These are phyloP conservation scores for Juglanconis juglandina DNA, from an alignment of 2,329 filamentous ascomycete species.

Conservation along the genomic window DNA sequence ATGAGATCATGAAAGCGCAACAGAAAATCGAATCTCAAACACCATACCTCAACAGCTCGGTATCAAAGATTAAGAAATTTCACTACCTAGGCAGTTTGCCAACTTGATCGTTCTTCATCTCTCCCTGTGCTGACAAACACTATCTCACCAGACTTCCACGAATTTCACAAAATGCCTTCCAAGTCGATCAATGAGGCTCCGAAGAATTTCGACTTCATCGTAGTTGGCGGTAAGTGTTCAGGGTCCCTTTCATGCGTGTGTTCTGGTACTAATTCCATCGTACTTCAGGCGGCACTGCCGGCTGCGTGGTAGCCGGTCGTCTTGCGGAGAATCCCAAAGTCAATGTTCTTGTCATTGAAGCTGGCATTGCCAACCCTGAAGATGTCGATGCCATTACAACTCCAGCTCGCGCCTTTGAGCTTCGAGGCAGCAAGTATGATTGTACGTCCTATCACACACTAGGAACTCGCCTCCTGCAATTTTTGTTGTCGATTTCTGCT, in stretches of 20 bases:
- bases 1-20: too few relatives aligned
- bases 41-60: too few relatives aligned
- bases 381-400: constrained; percentile 51
- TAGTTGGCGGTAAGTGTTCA: constrained; percentile 29
- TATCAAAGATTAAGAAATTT: too few relatives aligned
- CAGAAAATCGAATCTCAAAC: too few relatives aligned
- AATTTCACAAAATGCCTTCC: constrained; percentile 19
- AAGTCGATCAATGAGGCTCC: constrained; percentile 10
- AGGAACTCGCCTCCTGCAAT: too few relatives aligned
- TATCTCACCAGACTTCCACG: too few relatives aligned
- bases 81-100: too few relatives aligned
- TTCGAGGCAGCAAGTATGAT: constrained; percentile 54
- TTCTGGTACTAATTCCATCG: not conserved
- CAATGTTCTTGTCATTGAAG: constrained; percentile 44
- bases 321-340: constrained; percentile 49
- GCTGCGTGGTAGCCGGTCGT: constrained; percentile 46
- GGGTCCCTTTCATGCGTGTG: not conserved
- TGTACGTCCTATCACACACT: constrained; percentile 28
- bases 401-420: constrained; percentile 49
- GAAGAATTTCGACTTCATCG: constrained; percentile 36
- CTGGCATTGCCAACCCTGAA: constrained; percentile 44
- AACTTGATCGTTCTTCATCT: too few relatives aligned
- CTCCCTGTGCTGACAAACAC: too few relatives aligned
- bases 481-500: too few relatives aligned
- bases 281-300: constrained; percentile 42